Conservation (phyloP, 1,139 yeast genomes). For the Suhomyces bribrorum region DNA sequence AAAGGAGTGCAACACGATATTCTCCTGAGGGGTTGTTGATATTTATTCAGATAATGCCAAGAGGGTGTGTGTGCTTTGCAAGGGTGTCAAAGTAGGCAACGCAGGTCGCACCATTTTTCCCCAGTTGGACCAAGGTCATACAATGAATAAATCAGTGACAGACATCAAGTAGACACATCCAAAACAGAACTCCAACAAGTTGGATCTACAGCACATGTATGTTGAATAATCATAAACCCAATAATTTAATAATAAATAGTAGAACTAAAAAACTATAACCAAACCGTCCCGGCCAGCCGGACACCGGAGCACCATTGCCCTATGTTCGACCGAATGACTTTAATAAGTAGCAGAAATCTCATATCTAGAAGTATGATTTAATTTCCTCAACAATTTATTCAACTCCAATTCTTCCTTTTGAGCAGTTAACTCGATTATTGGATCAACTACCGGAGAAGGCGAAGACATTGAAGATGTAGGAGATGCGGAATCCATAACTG, state of each 20-base stretch:
- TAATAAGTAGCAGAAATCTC: conserved; percentile 3
- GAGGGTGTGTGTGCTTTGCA: too few species aligned
- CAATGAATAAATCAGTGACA: too few species aligned
- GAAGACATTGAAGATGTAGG: conserved; percentile 11
- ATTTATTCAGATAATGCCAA: too few species aligned
- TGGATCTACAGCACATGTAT: too few species aligned
- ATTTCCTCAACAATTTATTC: conserved; percentile 34
- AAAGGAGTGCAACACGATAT: too few species aligned
- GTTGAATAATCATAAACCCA: background rate
- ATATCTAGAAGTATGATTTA: conserved; percentile 14
- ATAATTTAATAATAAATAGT: conserved; percentile 6
- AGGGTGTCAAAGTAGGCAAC: too few species aligned
- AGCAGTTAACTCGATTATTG: conserved; percentile 45
- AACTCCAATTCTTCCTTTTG: conserved; percentile 43
- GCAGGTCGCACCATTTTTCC: too few species aligned
- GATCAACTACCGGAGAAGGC: conserved; percentile 29
- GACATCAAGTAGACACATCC: too few species aligned
- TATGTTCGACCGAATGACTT: background rate
- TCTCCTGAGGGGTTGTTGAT: too few species aligned
- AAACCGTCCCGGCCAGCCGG: background rate
- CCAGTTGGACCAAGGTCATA: too few species aligned
- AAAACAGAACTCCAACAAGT: too few species aligned
- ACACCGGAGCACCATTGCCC: background rate
- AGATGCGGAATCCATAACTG: conserved; percentile 13
- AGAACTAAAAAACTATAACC: conserved; percentile 9